phyloP scores from a whole-genome alignment of 1,139 yeast species.

The Lodderomyces parapsilosis region DNA sequence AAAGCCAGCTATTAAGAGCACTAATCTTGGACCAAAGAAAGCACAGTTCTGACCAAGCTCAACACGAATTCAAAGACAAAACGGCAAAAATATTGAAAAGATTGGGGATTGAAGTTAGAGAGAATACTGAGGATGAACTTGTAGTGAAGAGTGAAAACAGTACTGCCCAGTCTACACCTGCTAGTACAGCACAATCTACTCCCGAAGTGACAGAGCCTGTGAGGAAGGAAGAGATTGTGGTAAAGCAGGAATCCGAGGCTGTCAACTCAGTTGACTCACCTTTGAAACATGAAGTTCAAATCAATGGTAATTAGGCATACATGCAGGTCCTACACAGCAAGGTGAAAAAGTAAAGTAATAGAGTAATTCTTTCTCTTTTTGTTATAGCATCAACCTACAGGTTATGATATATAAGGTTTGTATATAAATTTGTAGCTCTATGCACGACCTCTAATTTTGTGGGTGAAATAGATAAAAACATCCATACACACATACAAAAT shows the following conservation, averaged over 20 bases:
- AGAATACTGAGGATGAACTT: slow-evolving; percentile 18
- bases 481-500: slow-evolving; percentile 1
- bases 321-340: no score
- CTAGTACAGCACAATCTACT: slow-evolving; percentile 1
- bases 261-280: slow-evolving; percentile 1
- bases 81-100: slow-evolving; percentile 24
- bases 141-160: slow-evolving; percentile 1
- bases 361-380: no score
- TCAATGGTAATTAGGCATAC: background rate
- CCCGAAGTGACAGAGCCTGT: slow-evolving; percentile 2
- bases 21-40: slow-evolving; percentile 33
- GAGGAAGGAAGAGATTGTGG: background rate
- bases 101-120: slow-evolving; percentile 20
- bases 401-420: no score
- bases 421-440: background rate
- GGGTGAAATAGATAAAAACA: background rate
- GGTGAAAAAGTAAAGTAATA: no score
- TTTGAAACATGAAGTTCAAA: slow-evolving; percentile 3
- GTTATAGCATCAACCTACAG: no score
- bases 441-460: background rate
- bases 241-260: background rate
- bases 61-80: slow-evolving; percentile 18
- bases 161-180: background rate
- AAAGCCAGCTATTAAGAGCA: slow-evolving; percentile 32
- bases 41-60: slow-evolving; percentile 12